A percentile compares a stretch with the other conserved stretches of the same genome.
phyloP scores from a whole-genome alignment of 1,139 yeast species.

The Scheffersomyces lignicola region DNA sequence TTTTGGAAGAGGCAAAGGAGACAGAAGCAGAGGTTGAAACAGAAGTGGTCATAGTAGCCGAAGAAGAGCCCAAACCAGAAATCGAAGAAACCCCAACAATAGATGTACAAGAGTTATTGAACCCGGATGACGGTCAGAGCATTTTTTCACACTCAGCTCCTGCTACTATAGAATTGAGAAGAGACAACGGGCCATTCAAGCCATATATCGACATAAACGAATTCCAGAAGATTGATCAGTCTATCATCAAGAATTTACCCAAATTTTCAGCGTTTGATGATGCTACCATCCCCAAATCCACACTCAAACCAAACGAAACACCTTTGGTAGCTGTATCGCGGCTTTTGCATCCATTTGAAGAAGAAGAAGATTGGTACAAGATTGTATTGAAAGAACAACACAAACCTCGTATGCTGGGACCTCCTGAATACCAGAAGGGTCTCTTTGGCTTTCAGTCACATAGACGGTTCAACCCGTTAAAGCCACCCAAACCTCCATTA shows the following conservation, averaged over 20 bases:
- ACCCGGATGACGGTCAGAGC: conserved; percentile 1
- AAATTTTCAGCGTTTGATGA: conserved; percentile 52
- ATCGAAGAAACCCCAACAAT: conserved; percentile 10
- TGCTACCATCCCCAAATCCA: conserved; percentile 16
- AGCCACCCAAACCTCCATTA: conserved; percentile 89
- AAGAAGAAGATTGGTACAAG: conserved; percentile 64
- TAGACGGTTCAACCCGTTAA: conserved; percentile 59
- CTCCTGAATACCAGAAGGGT: conserved; percentile 54
- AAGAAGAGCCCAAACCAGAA: conserved; percentile 7
- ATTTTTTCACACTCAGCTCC: conserved; percentile 8
- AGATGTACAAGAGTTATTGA: conserved; percentile 8
- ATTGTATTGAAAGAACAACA: conserved; percentile 44
- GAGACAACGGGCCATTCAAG: conserved; percentile 47
- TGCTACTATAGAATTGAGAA: conserved; percentile 2
- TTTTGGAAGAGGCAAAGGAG: conserved; percentile 10
- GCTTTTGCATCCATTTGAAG: conserved; percentile 60
- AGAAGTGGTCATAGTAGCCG: too few species aligned
- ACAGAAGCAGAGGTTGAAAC: conserved; percentile 5
- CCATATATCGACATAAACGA: conserved; percentile 52
- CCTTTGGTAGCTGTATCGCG: conserved; percentile 50
- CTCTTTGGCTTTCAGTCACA: conserved; percentile 59
- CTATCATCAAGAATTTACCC: conserved; percentile 56
- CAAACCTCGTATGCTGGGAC: conserved; percentile 13
- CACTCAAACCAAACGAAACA: conserved; percentile 24
- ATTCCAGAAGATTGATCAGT: conserved; percentile 53